phyloP scores from a whole-genome alignment of 768 basidiomycete species.

The Calvatia gigantea region DNA sequence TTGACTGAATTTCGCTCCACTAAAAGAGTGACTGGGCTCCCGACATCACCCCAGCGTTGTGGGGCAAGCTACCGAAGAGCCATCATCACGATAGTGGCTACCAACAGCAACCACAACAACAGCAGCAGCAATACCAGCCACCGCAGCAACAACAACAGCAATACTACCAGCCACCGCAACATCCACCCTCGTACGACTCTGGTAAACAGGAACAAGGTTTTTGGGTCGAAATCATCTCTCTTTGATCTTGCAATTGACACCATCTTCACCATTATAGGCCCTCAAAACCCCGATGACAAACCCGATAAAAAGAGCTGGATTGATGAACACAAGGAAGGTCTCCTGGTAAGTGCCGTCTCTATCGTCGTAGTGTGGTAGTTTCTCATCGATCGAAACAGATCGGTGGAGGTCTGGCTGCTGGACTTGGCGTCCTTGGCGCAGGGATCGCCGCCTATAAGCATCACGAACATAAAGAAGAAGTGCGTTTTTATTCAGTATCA shows the following conservation, averaged over 20 bases:
- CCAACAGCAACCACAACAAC: conserved; percentile 24
- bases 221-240: not conserved
- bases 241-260: not conserved
- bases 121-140: conserved; percentile 23
- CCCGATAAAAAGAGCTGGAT: conserved; percentile 55
- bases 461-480: conserved; percentile 52
- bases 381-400: conserved; percentile 36
- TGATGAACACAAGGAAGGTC: conserved; percentile 27
- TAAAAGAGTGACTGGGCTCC: conserved; percentile 68
- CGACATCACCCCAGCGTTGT: conserved; percentile 56
- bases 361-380: not conserved
- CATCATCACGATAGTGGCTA: conserved; percentile 8
- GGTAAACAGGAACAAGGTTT: conserved; percentile 13
- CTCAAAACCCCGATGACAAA: conserved; percentile 27
- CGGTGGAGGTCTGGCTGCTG: conserved; percentile 60
- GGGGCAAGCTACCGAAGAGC: conserved; percentile 48
- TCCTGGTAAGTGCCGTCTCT: conserved; percentile 2
- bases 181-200: conserved; percentile 6
- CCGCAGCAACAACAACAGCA: conserved; percentile 26
- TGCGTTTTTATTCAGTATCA: not conserved
- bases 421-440: conserved; percentile 46
- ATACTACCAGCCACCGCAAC: not conserved
- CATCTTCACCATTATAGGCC: conserved; percentile 16
- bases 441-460: conserved; percentile 51
- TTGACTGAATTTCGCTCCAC: not conserved